Conservation (phyloP, 2,329 filamentous ascomycete genomes). For the Pseudogymnoascus sp. region DNA sequence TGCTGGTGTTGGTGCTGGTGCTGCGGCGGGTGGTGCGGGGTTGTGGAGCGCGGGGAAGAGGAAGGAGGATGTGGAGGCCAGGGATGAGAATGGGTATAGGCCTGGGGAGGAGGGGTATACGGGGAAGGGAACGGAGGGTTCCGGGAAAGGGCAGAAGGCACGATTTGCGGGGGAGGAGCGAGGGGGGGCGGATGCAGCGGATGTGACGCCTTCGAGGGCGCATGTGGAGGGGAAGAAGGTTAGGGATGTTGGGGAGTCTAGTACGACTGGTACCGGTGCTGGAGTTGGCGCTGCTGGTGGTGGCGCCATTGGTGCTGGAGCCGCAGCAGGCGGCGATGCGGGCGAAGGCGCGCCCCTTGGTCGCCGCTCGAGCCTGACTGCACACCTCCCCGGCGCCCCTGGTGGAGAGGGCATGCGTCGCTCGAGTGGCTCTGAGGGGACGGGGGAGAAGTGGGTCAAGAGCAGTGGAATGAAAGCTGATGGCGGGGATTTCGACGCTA, state of each 20-base stretch:
- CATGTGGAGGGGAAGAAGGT: slow-evolving; percentile 11
- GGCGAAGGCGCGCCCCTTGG: neutral
- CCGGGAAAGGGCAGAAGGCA: neutral
- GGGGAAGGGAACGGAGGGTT: neutral
- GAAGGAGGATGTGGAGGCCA: neutral
- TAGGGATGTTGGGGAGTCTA: slow-evolving; percentile 13
- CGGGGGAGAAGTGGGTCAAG: slow-evolving; percentile 51
- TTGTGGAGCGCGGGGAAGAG: neutral
- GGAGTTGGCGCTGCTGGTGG: neutral
- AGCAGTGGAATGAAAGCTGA: slow-evolving; percentile 54
- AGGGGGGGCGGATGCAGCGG: neutral
- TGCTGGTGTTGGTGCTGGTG: neutral
- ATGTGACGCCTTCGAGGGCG: neutral
- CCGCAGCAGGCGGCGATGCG: neutral
- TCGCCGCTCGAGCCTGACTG: slow-evolving; percentile 20
- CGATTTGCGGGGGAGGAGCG: neutral
- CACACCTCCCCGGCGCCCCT: slow-evolving; percentile 16
- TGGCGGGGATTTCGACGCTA: slow-evolving; percentile 61
- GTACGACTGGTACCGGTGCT: neutral
- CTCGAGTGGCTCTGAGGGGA: slow-evolving; percentile 36
- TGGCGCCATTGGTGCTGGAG: neutral
- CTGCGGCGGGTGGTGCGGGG: neutral
- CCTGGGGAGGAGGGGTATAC: neutral
- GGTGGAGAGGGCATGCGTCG: slow-evolving; percentile 16
- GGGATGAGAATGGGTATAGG: neutral